Base-by-base conservation (phyloP, 2,329 filamentous ascomycete genomes). In the Monilinia laxa region DNA sequence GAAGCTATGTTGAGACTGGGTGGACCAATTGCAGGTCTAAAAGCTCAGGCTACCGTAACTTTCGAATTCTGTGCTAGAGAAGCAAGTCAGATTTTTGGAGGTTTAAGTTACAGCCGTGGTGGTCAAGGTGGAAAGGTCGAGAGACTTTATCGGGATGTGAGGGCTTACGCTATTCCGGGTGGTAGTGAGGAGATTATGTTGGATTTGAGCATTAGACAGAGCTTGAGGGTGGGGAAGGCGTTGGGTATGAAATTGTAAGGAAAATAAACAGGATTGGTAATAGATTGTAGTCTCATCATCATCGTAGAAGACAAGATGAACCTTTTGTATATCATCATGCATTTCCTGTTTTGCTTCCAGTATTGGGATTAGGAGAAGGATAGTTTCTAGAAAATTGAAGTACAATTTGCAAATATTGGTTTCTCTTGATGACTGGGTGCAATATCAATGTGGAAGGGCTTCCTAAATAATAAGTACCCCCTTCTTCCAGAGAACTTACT, bases 151-250 rank as follows among this genome's bases (percentile, higher is more conserved):
- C 86, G 95, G 70, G 95, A 99, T 78, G 95, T 98, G 20, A 86
- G 95, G 73, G 95, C 95, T 0, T 98, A 99, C 79, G 94, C 95
- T 70, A 94, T 99, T 73, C 95, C 95, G 3, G 95, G 95, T 75
- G 95, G 95, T 31, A 92, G 88, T 72, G 94, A 99, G 82, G 95
- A 99, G 85, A 99, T 99, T 72, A 99, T 99, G 95, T 82, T 98
- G 72, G 95, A 99, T 79, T 80, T 99, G 76, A 96, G 92, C 80
- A 96, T 99, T 78, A 85, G 94, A 73, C 93, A 97, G 83, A 90
- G 89, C 70, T 78, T 97, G 82, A 88, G 87, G 78, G 95, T 99
- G 65, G 91, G 93, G 73, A 89, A 97, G 84, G 88, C 89, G 70
- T 82, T 97, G 78, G 95, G 95, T 12, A 97, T 98, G 94, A 99